Percentiles rank a stretch among this genome's conserved stretches.
Conservation (phyloP, 768 basidiomycete species). For the Termitomyces sp. region DNA sequence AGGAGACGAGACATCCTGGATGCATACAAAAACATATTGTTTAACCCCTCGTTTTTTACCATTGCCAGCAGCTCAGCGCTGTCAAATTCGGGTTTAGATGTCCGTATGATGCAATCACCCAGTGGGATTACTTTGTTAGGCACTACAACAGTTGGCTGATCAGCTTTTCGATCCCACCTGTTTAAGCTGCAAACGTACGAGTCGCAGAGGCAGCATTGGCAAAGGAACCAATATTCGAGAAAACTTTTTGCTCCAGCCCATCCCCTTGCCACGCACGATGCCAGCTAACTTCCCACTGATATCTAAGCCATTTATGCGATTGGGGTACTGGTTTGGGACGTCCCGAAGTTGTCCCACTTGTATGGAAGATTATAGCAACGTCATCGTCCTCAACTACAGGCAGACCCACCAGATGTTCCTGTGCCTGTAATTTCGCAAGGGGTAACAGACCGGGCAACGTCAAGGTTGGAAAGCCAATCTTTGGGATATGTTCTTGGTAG, state of each 20-base stretch:
- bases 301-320: slow-evolving; percentile 5
- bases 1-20: slow-evolving; percentile 1
- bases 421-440: neutral
- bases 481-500: neutral
- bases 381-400: slow-evolving; percentile 1
- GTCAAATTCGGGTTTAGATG: slow-evolving; percentile 9
- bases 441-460: neutral
- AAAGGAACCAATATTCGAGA: slow-evolving; percentile 8
- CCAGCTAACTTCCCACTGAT: slow-evolving; percentile 5
- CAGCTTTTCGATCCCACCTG: neutral
- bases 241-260: slow-evolving; percentile 2
- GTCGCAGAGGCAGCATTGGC: slow-evolving; percentile 4
- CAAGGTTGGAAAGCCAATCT: neutral
- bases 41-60: slow-evolving; percentile 1
- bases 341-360: slow-evolving; percentile 8
- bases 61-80: slow-evolving; percentile 6
- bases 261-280: slow-evolving; percentile 4
- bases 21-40: slow-evolving; percentile 5
- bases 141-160: neutral
- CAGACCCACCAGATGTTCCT: neutral
- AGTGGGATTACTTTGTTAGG: slow-evolving; percentile 1
- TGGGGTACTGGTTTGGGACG: slow-evolving; percentile 7
- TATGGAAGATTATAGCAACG: slow-evolving; percentile 8
- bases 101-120: slow-evolving; percentile 5
- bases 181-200: neutral